Base-by-base conservation (phyloP, 2,329 filamentous ascomycete species). In the Fusarium haematococcum region DNA sequence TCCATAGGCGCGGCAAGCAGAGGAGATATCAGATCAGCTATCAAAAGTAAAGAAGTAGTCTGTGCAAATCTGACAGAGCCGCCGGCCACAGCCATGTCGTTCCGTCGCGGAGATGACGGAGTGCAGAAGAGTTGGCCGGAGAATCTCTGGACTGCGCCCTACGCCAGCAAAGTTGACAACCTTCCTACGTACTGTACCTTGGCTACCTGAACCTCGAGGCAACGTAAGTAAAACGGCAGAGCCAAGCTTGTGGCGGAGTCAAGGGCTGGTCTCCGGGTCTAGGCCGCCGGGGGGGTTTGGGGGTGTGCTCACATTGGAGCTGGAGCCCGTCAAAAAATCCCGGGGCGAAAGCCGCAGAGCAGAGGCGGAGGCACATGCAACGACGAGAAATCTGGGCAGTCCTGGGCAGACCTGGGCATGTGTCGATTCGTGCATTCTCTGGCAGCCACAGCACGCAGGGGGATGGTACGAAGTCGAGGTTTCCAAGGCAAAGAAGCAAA, bases 161-260 rank as follows among this genome's bases (percentile, higher is more conserved):
- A n/a, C 59, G 45, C 32, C 59, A 58, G 54, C 35, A 23, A 16
- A n/a, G 20, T 35, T 37, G n/a, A 37, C 52, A 37, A 37, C 52
- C 27, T 52, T 9, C 39, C 23, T 27, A 41, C 20, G 59, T 65
- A 30, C 35, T 32, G 39, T 56, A 43, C 54, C 48, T 20, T 50
- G 25, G 16, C 50, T 14, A 43, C 23, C 54, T 43, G 43, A 54
- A 23, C 68, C 48, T 59, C 63, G 59, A 65, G 45, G 65, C 67
- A 70, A 67, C 65, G 69, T 68, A 69, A 76, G 52, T 65, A 63
- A 73, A 76, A 75, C 45, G 54, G 58, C 67, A 41, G 20, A 48
- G 61, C 68, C 60, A 64, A 66, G 65, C 20, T 32, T 30, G 70
- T 65, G 70, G 68, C 68, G 68, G 70, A 70, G 63, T 43, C 69